Percentiles rank a stretch among this genome's conserved stretches.
Evolutionary conservation across 192 early-diverging fungal genomes (phyloP).

Genomic region (Coemansia sp.): DNA sequence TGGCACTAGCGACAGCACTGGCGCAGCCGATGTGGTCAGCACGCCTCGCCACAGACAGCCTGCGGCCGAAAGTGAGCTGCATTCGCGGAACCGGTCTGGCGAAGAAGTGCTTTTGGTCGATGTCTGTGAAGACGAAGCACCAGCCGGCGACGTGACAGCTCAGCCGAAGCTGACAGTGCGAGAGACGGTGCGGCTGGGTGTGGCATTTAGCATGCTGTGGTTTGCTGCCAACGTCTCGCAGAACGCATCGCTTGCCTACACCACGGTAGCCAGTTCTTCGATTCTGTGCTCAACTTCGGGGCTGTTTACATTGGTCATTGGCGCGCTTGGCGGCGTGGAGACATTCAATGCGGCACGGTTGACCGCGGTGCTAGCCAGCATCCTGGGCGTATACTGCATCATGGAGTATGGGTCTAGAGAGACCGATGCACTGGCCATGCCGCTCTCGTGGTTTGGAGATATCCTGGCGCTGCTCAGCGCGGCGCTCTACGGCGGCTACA

Average conservation of each 20-base stretch:
- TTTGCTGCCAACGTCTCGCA: slow-evolving; percentile 73
- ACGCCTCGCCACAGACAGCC: not conserved
- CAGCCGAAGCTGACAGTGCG: slow-evolving; percentile 25
- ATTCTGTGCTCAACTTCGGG: slow-evolving; percentile 71
- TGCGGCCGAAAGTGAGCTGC: not conserved
- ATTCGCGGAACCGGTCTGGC: not conserved
- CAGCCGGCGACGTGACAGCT: not conserved
- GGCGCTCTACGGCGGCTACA: slow-evolving; percentile 74
- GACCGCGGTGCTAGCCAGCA: slow-evolving; percentile 58
- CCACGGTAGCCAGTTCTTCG: slow-evolving; percentile 68
- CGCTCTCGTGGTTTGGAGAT: slow-evolving; percentile 59
- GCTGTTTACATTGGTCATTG: slow-evolving; percentile 70
- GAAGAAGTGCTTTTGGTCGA: slow-evolving; percentile 1
- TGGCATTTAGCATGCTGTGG: slow-evolving; percentile 73
- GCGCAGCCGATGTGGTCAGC: not conserved
- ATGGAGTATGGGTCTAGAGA: slow-evolving; percentile 24
- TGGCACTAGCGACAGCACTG: not conserved
- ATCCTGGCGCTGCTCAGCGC: slow-evolving; percentile 66
- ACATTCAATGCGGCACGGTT: slow-evolving; percentile 53
- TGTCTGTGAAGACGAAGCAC: not conserved
- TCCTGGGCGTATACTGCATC: slow-evolving; percentile 63
- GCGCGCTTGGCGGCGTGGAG: slow-evolving; percentile 59
- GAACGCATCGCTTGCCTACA: slow-evolving; percentile 71
- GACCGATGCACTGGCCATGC: slow-evolving; percentile 6
- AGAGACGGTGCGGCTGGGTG: slow-evolving; percentile 59